phyloP scores from a whole-genome alignment of 257 asterid species.

The Primulina tabacum region DNA sequence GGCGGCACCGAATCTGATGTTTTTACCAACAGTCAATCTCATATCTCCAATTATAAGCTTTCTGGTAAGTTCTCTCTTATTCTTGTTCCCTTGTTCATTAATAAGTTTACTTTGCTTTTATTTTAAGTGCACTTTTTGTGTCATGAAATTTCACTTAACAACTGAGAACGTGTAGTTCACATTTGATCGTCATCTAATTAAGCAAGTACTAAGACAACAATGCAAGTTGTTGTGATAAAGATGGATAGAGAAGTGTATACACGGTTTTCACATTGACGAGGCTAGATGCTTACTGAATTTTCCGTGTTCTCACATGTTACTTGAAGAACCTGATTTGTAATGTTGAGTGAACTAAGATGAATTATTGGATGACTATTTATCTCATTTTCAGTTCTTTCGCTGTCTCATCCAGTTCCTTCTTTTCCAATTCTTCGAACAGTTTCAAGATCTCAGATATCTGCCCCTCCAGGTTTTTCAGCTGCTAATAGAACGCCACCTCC shows the following conservation, averaged over 20 bases:
- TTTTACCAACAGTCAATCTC: constrained; percentile 42
- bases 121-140: constrained; percentile 11
- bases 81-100: neutral
- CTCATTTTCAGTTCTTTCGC: constrained; percentile 7
- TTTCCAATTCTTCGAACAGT: constrained; percentile 40
- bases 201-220: neutral
- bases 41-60: constrained; percentile 48
- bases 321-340: neutral
- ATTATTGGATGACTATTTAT: neutral
- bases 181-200: neutral
- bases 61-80: constrained; percentile 48
- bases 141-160: constrained; percentile 13
- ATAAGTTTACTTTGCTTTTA: neutral
- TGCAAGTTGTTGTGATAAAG: no score
- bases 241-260: no score
- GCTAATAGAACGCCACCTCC: constrained; percentile 89
- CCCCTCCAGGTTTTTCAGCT: constrained; percentile 92
- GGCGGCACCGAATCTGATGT: constrained; percentile 51
- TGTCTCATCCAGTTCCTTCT: constrained; percentile 18
- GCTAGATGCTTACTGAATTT: neutral
- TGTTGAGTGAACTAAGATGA: neutral
- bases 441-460: constrained; percentile 79
- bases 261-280: neutral
- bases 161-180: neutral
- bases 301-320: no score